A percentile compares a stretch with the other conserved stretches of the same genome.
Evolutionary conservation across 192 early-diverging fungal genomes (phyloP).

Genomic region (Kappamyces sp.): DNA sequence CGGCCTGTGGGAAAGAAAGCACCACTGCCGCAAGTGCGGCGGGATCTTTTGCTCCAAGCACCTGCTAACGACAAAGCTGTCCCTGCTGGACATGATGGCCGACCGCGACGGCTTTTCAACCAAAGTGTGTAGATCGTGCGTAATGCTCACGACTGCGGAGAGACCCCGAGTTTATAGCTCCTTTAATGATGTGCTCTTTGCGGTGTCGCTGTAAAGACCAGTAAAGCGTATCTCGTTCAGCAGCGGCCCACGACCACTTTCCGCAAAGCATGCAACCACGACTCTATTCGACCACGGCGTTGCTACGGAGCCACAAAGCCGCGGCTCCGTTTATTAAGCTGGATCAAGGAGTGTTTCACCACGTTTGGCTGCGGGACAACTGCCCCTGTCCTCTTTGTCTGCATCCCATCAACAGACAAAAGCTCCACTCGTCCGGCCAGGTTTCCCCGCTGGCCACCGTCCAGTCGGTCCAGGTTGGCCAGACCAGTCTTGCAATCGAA

Average conservation of each 20-base stretch:
- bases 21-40: constrained; percentile 12
- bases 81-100: constrained; percentile 3
- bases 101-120: background rate
- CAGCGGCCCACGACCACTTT: background rate
- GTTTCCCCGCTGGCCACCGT: constrained; percentile 15
- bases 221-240: constrained; percentile 2
- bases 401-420: constrained; percentile 46
- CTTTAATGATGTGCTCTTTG: constrained; percentile 4
- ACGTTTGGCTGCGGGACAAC: constrained; percentile 49
- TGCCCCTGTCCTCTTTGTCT: constrained; percentile 43
- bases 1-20: background rate
- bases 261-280: background rate
- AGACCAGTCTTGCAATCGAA: background rate
- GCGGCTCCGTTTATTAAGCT: background rate
- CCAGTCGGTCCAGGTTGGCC: constrained; percentile 13
- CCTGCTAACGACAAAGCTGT: constrained; percentile 1
- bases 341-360: constrained; percentile 13
- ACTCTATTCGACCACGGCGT: background rate
- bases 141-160: background rate
- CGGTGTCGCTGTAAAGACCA: background rate
- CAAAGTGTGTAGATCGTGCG: background rate
- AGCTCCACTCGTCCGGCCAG: constrained; percentile 46
- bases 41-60: constrained; percentile 6
- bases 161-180: background rate
- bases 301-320: background rate